Base-by-base conservation (phyloP, 1,139 yeast species). In the Lizanozyma gosingica region DNA sequence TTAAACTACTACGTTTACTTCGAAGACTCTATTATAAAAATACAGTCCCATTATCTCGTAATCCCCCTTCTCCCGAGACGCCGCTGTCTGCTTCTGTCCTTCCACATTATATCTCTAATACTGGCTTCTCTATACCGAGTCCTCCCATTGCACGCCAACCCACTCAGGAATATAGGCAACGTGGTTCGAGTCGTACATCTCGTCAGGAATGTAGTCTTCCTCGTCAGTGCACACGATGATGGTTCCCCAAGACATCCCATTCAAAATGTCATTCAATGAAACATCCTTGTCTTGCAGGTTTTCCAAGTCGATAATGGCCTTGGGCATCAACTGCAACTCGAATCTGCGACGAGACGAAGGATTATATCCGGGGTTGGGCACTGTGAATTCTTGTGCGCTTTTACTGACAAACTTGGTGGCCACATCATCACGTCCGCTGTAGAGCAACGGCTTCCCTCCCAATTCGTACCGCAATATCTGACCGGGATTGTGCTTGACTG, bases 191-290 rank as follows among this genome's bases (percentile, higher is more conserved):
- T 69, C 76, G 48, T 82, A 83, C 18, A 72, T 56, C 38, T 68
- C 65, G 17, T 58, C 43, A 1, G 94, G 87, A 14, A 77, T 64
- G 45, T 64, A 73, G 57, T 92, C 96, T 46, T 81, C 83, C 3
- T 63, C 62, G 51, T 88, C 94, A 0, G 97, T 85, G 36, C 83
- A 87, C 2, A 90, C 84, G 33, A 87, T 67, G 34, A 92, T 84
- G 0, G 97, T 85, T 2, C 97, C 97, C 98, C 98, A 92, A 46
- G 92, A 94, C 95, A 92, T 92, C 6, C 97, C 97, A 35, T 78
- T 78, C 43, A 69, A 52, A 9, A 72, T 59, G 18, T 80, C 69
- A 37, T 65, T 63, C 4, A 68, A 59, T 38, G 57, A 54, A 6
- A 62, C 63, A 36, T 53, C 47, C 36, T 67, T 59, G 35, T 56